A percentile compares a stretch with the other conserved stretches of the same genome.
phyloP scores from a whole-genome alignment of 2,329 filamentous ascomycete species.

The Alternaria triticina region DNA sequence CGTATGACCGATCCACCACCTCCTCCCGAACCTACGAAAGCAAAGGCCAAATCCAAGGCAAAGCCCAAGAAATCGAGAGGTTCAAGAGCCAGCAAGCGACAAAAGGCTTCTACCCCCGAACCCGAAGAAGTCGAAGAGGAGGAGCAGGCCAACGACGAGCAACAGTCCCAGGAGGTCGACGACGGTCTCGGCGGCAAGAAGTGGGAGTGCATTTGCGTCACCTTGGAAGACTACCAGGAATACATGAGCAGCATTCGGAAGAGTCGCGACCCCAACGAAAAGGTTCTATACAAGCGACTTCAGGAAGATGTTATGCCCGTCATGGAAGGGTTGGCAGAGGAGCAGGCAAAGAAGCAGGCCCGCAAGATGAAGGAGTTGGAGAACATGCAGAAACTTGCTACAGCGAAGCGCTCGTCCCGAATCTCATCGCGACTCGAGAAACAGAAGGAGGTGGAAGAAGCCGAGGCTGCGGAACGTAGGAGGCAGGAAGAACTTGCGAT shows the following conservation, averaged over 20 bases:
- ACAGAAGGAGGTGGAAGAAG: constrained; percentile 75
- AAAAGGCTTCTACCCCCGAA: constrained; percentile 62
- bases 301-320: constrained; percentile 82
- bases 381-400: constrained; percentile 85
- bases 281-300: constrained; percentile 73
- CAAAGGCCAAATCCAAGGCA: constrained; percentile 57
- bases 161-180: constrained; percentile 51
- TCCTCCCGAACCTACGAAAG: constrained; percentile 63
- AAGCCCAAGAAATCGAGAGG: constrained; percentile 65
- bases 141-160: constrained; percentile 27
- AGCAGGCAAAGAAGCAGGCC: constrained; percentile 72
- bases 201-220: constrained; percentile 92
- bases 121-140: constrained; percentile 52
- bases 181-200: constrained; percentile 76
- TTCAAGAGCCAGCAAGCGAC: constrained; percentile 73
- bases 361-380: constrained; percentile 81
- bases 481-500: constrained; percentile 68
- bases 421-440: constrained; percentile 82
- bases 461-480: constrained; percentile 72
- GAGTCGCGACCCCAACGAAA: constrained; percentile 84
- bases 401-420: constrained; percentile 90
- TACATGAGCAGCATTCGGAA: constrained; percentile 76
- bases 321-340: constrained; percentile 75
- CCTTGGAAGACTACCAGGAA: constrained; percentile 74
- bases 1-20: constrained; percentile 78